phyloP scores from a whole-genome alignment of 2,329 filamentous ascomycete species.

The Gyromitra esculenta region DNA sequence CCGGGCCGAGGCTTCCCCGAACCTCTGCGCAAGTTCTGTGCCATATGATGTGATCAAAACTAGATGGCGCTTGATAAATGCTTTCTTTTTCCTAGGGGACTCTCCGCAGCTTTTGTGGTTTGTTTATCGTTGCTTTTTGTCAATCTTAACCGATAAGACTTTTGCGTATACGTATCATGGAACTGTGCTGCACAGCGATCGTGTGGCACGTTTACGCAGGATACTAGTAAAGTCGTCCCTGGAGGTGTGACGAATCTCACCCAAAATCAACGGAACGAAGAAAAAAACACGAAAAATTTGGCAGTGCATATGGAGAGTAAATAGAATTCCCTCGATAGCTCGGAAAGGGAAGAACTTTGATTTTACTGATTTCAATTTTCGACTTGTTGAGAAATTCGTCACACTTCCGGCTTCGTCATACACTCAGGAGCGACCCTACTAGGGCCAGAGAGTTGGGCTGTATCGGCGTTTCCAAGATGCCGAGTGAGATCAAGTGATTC shows the following conservation, averaged over 20 bases:
- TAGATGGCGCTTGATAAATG: background rate
- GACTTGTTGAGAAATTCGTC: no score
- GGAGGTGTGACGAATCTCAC: no score
- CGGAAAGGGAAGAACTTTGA: no score
- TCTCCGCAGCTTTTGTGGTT: background rate
- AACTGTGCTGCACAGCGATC: background rate
- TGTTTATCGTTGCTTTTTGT: background rate
- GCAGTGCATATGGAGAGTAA: no score
- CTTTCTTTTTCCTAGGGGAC: conserved; percentile 10
- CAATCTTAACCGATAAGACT: background rate
- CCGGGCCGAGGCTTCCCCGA: conserved; percentile 44
- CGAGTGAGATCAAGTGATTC: background rate
- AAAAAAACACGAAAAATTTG: no score
- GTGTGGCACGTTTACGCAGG: background rate
- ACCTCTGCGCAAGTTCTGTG: background rate
- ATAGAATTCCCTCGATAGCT: no score
- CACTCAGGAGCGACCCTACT: no score
- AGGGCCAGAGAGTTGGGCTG: no score
- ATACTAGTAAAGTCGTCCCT: background rate
- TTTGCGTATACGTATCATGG: background rate
- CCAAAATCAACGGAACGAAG: no score
- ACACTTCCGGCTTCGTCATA: no score
- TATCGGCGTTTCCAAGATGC: background rate
- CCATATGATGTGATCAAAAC: background rate
- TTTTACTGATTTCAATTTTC: no score